Conservation (phyloP, 1,139 yeast genomes). For the Barnettozyma hawaiiensis region DNA sequence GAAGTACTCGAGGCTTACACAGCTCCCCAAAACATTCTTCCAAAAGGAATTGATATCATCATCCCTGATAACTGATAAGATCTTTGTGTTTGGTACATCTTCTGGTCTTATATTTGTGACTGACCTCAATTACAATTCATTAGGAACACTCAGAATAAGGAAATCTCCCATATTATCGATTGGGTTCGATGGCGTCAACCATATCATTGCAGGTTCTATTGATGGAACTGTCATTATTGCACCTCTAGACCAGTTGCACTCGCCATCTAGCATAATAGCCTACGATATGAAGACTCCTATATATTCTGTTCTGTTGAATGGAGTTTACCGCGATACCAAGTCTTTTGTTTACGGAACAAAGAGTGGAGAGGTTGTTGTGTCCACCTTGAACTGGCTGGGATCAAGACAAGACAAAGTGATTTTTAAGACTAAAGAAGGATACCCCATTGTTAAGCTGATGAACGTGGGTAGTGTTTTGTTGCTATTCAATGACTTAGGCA, state of each 20-base stretch:
- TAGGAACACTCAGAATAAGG: constrained; percentile 78
- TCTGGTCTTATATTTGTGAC: constrained; percentile 76
- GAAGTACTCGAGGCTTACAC: constrained; percentile 62
- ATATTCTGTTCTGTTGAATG: constrained; percentile 78
- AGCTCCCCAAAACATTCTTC: constrained; percentile 64
- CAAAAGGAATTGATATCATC: constrained; percentile 73
- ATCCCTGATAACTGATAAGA: constrained; percentile 49
- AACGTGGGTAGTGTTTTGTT: constrained; percentile 57
- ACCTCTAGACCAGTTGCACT: constrained; percentile 14
- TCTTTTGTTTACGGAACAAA: constrained; percentile 85
- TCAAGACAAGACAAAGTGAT: constrained; percentile 63
- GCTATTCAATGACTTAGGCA: constrained; percentile 86
- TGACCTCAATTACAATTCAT: constrained; percentile 47
- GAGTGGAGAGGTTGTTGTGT: constrained; percentile 73
- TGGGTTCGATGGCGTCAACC: constrained; percentile 59
- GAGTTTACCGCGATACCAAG: constrained; percentile 53
- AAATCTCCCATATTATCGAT: constrained; percentile 74
- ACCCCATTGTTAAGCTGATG: constrained; percentile 68
- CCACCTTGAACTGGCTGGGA: constrained; percentile 84
- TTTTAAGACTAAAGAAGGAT: constrained; percentile 37
- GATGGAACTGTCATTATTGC: constrained; percentile 92
- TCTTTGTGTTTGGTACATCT: constrained; percentile 82
- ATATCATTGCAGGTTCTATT: constrained; percentile 82
- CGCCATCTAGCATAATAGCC: constrained; percentile 37
- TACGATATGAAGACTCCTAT: constrained; percentile 86